Conservation (phyloP, 1,139 yeast species). For the Suhomyces yuchorum region DNA sequence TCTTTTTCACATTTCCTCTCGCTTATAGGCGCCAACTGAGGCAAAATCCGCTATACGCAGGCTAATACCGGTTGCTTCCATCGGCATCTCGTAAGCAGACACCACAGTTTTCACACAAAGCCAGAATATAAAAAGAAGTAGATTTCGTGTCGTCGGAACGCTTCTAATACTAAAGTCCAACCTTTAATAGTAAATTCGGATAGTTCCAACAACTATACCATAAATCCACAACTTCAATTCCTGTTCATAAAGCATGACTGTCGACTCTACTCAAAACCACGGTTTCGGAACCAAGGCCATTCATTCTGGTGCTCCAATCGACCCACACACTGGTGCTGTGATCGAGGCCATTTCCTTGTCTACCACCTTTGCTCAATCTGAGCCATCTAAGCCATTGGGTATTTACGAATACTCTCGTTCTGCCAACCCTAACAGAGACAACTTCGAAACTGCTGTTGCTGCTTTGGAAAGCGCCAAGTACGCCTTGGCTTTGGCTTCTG, state of each 20-base stretch:
- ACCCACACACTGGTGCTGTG: constrained; percentile 80
- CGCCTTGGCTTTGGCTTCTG: constrained; percentile 82
- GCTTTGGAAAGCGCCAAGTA: constrained; percentile 75
- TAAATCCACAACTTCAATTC: not conserved
- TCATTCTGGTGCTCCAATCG: constrained; percentile 80
- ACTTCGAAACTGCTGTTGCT: constrained; percentile 80
- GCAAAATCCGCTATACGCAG: not conserved
- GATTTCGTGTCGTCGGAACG: not conserved
- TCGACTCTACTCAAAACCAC: constrained; percentile 22
- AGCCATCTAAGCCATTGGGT: constrained; percentile 78
- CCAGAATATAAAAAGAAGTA: constrained; percentile 1
- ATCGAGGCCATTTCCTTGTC: constrained; percentile 83
- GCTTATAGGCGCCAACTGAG: constrained; percentile 3
- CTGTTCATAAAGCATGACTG: constrained; percentile 11
- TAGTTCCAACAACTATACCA: constrained; percentile 15
- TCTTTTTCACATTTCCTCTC: constrained; percentile 6
- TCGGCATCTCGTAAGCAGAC: constrained; percentile 9
- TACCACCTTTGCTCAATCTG: constrained; percentile 81
- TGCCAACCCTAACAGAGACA: constrained; percentile 85
- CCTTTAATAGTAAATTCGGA: constrained; percentile 11
- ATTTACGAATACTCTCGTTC: constrained; percentile 85
- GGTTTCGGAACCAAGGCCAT: constrained; percentile 81
- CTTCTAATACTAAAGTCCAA: constrained; percentile 14
- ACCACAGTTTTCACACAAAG: constrained; percentile 11
- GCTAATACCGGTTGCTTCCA: constrained; percentile 3